Evolutionary conservation across 805 yeast genomes (phyloP).

Genomic region (Clavispora santaluciae): DNA sequence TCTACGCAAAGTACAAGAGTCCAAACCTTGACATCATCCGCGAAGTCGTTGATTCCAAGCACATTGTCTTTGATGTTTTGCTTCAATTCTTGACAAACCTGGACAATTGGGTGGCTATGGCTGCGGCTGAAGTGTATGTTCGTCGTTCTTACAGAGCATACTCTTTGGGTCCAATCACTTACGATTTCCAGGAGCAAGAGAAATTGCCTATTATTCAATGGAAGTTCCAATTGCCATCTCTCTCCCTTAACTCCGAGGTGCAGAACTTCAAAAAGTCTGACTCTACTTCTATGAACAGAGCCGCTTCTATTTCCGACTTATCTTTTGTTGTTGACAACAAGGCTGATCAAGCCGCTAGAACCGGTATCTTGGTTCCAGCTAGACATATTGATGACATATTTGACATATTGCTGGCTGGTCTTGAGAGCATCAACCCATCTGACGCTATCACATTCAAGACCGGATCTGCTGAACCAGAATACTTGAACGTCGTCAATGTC

Average conservation of each 20-base stretch:
- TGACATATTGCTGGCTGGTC: conserved; percentile 69
- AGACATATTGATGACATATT: conserved; percentile 86
- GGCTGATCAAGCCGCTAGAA: conserved; percentile 68
- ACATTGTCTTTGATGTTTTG: conserved; percentile 92
- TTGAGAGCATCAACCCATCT: conserved; percentile 60
- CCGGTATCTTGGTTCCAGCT: conserved; percentile 79
- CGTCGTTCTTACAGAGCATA: conserved; percentile 97
- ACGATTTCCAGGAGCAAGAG: conserved; percentile 45
- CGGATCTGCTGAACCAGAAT: conserved; percentile 32
- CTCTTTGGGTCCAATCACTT: conserved; percentile 71
- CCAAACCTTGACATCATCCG: conserved; percentile 78
- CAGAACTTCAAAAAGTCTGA: conserved; percentile 46
- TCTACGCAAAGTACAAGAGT: conserved; percentile 65
- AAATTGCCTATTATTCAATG: conserved; percentile 71
- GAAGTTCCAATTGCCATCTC: conserved; percentile 81
- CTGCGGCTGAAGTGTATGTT: conserved; percentile 95
- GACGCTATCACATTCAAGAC: conserved; percentile 34
- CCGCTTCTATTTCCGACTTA: conserved; percentile 89
- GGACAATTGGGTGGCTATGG: conserved; percentile 87
- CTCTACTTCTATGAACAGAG: conserved; percentile 56
- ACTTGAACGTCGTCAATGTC: conserved; percentile 79
- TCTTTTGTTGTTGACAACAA: conserved; percentile 71
- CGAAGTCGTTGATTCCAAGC: conserved; percentile 94
- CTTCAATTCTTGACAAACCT: conserved; percentile 80
- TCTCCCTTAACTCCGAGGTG: conserved; percentile 68